Percentiles rank a stretch among this genome's conserved stretches.
Evolutionary conservation across 306 rosid genomes (phyloP).

Genomic region (Acacia melanoxylon): DNA sequence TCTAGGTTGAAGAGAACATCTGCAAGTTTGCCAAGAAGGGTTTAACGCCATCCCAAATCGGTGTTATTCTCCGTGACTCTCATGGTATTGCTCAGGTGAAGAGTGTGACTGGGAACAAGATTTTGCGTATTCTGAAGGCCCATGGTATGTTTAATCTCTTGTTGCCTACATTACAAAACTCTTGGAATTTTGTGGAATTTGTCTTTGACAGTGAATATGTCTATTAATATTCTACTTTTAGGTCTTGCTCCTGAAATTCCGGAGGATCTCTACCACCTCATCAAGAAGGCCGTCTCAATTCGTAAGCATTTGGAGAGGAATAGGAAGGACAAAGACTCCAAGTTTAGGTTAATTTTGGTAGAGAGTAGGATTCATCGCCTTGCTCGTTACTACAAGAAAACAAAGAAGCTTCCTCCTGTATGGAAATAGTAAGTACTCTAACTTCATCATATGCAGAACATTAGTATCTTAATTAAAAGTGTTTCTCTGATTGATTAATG

Average conservation of each 20-base stretch:
- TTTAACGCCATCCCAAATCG: neutral
- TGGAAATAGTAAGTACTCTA: conserved; percentile 8
- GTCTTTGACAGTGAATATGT: neutral
- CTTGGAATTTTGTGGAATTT: neutral
- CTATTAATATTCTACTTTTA: neutral
- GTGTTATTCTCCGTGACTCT: conserved; percentile 20
- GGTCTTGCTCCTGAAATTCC: conserved; percentile 7
- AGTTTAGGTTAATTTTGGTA: conserved; percentile 10
- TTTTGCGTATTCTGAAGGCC: conserved; percentile 13
- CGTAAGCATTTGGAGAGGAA: conserved; percentile 19
- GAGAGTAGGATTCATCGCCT: conserved; percentile 2
- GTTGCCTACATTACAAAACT: neutral
- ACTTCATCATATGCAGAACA: neutral
- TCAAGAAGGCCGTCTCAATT: conserved; percentile 15
- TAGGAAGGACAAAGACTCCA: conserved; percentile 1
- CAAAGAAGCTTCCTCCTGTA: conserved; percentile 19
- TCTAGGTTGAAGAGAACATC: conserved; percentile 9
- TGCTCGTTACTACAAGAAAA: neutral
- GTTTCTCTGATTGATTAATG: neutral
- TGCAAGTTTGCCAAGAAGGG: conserved; percentile 22
- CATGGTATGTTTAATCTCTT: neutral
- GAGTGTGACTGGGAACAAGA: conserved; percentile 11
- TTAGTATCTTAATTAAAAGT: neutral
- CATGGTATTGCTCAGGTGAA: conserved; percentile 18
- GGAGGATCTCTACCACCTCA: conserved; percentile 3